These are phyloP conservation scores for Gaeumannomyces sp. DNA, from an alignment of 2,329 filamentous ascomycete genomes.

Conservation along the genomic window DNA sequence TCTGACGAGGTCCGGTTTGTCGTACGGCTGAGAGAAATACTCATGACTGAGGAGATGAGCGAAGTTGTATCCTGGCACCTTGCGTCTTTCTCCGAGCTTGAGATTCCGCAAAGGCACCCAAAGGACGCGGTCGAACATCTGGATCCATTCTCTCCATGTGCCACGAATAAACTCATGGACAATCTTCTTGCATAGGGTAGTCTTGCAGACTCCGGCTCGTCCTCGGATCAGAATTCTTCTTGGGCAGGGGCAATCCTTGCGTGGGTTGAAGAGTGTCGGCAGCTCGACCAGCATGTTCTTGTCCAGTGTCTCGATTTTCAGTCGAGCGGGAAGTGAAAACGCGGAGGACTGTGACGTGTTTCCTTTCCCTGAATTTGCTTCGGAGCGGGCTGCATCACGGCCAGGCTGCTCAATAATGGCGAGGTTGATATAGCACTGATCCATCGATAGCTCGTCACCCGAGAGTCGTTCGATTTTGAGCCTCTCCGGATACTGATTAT, in stretches of 20 bases:
- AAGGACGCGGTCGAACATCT: slow-evolving; percentile 31
- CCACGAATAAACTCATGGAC: slow-evolving; percentile 26
- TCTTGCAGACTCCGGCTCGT: slow-evolving; percentile 32
- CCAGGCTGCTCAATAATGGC: slow-evolving; percentile 24
- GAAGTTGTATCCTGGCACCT: too few species aligned
- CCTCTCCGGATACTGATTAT: slow-evolving; percentile 19
- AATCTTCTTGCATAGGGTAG: slow-evolving; percentile 36
- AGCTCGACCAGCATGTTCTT: slow-evolving; percentile 20
- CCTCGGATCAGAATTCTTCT: slow-evolving; percentile 30
- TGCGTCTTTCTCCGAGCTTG: slow-evolving; percentile 20
- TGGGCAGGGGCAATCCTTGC: slow-evolving; percentile 17
- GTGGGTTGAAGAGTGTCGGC: slow-evolving; percentile 22
- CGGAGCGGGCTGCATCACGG: slow-evolving; percentile 4
- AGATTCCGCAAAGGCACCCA: slow-evolving; percentile 34
- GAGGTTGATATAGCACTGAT: slow-evolving; percentile 35
- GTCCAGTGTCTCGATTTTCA: slow-evolving; percentile 21
- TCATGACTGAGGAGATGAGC: too few species aligned
- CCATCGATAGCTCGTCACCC: slow-evolving; percentile 25
- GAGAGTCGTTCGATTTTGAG: slow-evolving; percentile 30
- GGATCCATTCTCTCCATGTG: slow-evolving; percentile 21
- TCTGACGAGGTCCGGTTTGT: too few species aligned
- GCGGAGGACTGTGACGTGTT: slow-evolving; percentile 14
- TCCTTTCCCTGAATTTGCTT: slow-evolving; percentile 11
- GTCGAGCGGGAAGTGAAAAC: slow-evolving; percentile 23
- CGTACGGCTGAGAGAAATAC: too few species aligned